A percentile compares a stretch with the other conserved stretches of the same genome.
phyloP scores from a whole-genome alignment of 2,329 filamentous ascomycete species.

The Aspergillus pseudotamarii region DNA sequence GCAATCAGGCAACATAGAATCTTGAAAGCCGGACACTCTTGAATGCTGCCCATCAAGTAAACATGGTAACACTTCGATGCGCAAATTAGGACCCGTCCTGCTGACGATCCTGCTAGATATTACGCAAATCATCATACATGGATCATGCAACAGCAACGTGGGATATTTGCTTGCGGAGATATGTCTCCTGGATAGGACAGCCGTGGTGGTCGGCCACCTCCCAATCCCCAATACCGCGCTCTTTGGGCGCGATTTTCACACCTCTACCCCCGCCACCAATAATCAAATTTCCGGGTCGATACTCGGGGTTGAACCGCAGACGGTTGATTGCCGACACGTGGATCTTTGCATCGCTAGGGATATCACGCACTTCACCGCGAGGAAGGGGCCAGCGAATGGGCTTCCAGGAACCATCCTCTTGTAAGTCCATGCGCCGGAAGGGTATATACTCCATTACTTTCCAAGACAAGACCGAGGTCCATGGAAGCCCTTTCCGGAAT shows the following conservation, averaged over 20 bases:
- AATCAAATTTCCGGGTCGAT: constrained; percentile 79
- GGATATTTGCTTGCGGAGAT: not conserved
- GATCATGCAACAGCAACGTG: not conserved
- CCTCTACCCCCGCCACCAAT: constrained; percentile 77
- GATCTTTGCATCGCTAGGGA: constrained; percentile 69
- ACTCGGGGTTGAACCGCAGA: constrained; percentile 64
- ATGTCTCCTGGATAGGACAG: not conserved
- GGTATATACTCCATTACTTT: constrained; percentile 80
- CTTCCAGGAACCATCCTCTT: constrained; percentile 72
- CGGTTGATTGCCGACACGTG: constrained; percentile 75
- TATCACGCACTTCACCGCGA: constrained; percentile 76
- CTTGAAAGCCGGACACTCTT: no score
- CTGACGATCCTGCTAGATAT: rapidly evolving
- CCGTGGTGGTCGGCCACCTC: not conserved
- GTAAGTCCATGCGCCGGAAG: constrained; percentile 78
- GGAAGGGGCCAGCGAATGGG: constrained; percentile 80
- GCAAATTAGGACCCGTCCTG: no score
- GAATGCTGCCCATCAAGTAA: no score
- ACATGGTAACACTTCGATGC: no score
- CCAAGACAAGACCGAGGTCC: constrained; percentile 66
- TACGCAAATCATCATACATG: not conserved
- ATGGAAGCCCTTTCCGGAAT: constrained; percentile 62
- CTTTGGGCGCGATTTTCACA: constrained; percentile 30
- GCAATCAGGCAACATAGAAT: no score
- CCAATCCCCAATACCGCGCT: not conserved